Evolutionary conservation across 2,329 filamentous ascomycete genomes (phyloP).

Genomic region (Cordyceps pruinosa): DNA sequence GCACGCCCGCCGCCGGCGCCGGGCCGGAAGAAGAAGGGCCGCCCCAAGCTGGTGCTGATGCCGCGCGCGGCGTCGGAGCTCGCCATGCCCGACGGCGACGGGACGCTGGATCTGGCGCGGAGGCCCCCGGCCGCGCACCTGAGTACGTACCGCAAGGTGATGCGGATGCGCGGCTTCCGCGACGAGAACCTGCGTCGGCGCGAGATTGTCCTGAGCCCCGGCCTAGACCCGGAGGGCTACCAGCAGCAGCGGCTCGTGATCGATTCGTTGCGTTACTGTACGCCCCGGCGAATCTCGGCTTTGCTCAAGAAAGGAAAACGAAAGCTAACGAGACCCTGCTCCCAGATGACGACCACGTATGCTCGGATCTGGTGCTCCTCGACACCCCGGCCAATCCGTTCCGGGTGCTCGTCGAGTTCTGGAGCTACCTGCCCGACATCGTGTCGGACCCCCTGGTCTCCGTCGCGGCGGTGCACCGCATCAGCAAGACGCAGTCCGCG

Average conservation of each 20-base stretch:
- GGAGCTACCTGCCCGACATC: conserved; percentile 13
- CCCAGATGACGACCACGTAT: conserved; percentile 3
- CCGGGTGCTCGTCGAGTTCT: conserved; percentile 1
- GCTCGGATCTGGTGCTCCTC: conserved; percentile 14
- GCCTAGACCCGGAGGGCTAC: conserved; percentile 12
- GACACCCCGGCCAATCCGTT: conserved; percentile 13
- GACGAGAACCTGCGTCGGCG: background rate
- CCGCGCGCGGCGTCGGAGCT: background rate
- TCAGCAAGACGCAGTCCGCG: conserved; percentile 7
- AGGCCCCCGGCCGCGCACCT: background rate
- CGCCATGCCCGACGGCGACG: background rate
- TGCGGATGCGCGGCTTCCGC: conserved; percentile 2
- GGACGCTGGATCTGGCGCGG: background rate
- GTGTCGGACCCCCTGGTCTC: conserved; percentile 10
- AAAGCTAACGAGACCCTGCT: background rate
- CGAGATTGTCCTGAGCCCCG: background rate
- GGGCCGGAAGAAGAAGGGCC: conserved; percentile 11
- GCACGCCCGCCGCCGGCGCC: background rate
- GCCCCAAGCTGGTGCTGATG: conserved; percentile 16
- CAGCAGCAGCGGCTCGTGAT: conserved; percentile 7
- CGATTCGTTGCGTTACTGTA: conserved; percentile 13
- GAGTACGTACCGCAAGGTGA: background rate
- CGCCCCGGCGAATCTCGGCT: no score
- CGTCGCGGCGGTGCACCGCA: conserved; percentile 11
- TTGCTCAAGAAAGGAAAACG: no score